Base-by-base conservation (phyloP, 805 yeast species). In the Saturnispora hagleri region DNA sequence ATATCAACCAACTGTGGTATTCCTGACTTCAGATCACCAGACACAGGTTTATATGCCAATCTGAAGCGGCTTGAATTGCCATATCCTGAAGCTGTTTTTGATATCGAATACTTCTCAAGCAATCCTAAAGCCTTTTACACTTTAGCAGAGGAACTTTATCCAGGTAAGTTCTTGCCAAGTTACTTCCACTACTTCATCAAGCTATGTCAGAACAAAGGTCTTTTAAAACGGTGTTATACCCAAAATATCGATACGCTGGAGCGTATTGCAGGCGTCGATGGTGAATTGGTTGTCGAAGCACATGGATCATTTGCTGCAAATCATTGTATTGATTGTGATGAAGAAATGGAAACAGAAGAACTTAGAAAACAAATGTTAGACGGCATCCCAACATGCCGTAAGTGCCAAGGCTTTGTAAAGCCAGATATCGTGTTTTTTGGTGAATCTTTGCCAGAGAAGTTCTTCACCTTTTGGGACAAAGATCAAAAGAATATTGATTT, bases 371-470 rank as follows among this genome's bases (percentile, higher is more conserved):
- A 62, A 17, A 62, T 64, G 64, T 54, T 59, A 31, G 69, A 69
- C 2, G 50, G 56, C 24, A 73, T 79, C 20, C 83, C 84, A 0
- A 65, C 62, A 9, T 91, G 97, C 68, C 56, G 61, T 15, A 61
- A 70, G 17, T 91, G 98, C 61, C 63, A 70, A 4, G 95, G 96
- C 0, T 75, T 80, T 31, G 87, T 93, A 27, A 91, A 91, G 62
- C 99, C 98, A 0, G 91, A 87, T 61, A 93, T 91, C 58, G 96
- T 89, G 1, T 91, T 91, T 61, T 93, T 89, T 69, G 98, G 98
- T 3, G 99, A 91, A 65, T 77, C 82, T 2, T 72, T 91, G 27
- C 98, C 98, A 0, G 60, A 59, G 1, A 69, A 71, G 51, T 87
- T 89, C 60, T 90, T 86, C 65, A 77, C 79, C 2, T 59, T 66